A percentile compares a stretch with the other conserved stretches of the same genome.
phyloP scores from a whole-genome alignment of 225 moss, liverwort and hornwort species.

The Ulota crispa region DNA sequence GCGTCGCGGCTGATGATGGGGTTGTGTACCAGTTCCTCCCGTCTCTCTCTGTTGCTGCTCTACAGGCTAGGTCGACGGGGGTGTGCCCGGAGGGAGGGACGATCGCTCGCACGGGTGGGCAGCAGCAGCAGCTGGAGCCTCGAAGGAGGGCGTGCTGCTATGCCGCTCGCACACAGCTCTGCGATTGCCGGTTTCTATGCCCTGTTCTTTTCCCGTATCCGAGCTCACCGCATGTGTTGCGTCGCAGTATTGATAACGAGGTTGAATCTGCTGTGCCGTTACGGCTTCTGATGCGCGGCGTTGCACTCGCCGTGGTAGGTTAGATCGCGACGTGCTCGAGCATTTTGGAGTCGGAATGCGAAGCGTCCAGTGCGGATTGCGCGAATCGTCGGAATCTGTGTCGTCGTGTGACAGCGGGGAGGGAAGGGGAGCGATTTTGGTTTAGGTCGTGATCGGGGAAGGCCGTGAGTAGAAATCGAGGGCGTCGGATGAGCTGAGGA shows the following conservation, averaged over 20 bases:
- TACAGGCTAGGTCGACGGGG: background rate
- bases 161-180: background rate
- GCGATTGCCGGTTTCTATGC: background rate
- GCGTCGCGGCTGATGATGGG: background rate
- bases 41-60: background rate
- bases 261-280: background rate
- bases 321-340: conserved; percentile 17
- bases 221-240: too few species aligned
- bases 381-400: background rate
- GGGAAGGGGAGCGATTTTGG: background rate
- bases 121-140: background rate
- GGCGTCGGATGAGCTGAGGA: background rate
- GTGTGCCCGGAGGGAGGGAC: conserved; percentile 11
- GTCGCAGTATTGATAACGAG: background rate
- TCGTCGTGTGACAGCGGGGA: background rate
- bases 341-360: conserved; percentile 2
- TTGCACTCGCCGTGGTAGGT: conserved; percentile 22
- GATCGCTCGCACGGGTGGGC: background rate
- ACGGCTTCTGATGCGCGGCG: conserved; percentile 6
- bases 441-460: background rate
- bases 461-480: background rate
- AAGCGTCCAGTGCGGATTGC: conserved; percentile 3
- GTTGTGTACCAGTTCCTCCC: background rate
- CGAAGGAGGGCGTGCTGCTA: conserved; percentile 3
- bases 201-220: too few species aligned